Percentiles rank a stretch among this genome's conserved stretches.
Conservation (phyloP, 768 basidiomycete species). For the Mycena epipterygia region DNA sequence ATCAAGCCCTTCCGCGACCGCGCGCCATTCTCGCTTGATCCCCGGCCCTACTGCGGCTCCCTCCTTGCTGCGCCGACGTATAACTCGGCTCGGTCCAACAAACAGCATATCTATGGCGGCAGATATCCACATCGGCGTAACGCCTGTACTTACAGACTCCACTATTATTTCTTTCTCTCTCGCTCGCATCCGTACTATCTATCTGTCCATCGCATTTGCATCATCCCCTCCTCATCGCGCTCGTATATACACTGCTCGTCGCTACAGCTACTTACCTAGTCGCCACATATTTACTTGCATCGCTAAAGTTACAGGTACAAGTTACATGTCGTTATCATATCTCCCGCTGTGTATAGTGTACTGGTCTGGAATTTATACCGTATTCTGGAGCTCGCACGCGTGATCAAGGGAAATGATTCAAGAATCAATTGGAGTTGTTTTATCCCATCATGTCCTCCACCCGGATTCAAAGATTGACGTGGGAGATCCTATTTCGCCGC, state of each 20-base stretch:
- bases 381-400: constrained; percentile 23
- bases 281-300: constrained; percentile 24
- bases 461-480: no score
- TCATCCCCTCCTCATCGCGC: constrained; percentile 19
- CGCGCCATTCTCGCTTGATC: constrained; percentile 26
- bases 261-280: constrained; percentile 19
- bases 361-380: constrained; percentile 27
- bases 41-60: constrained; percentile 12
- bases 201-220: constrained; percentile 11
- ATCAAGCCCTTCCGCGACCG: constrained; percentile 4
- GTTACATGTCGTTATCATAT: constrained; percentile 33
- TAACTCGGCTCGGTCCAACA: constrained; percentile 12
- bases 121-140: constrained; percentile 29
- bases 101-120: neutral
- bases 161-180: constrained; percentile 4
- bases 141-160: constrained; percentile 23
- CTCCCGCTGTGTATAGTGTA: constrained; percentile 32
- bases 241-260: constrained; percentile 7
- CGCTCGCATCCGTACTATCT: constrained; percentile 5
- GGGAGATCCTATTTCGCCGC: no score
- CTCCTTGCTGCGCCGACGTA: constrained; percentile 16
- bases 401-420: no score
- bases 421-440: no score
- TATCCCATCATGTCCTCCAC: no score
- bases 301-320: constrained; percentile 21